Base-by-base conservation (phyloP, 2,329 filamentous ascomycete species). In the Beauveria varroae region DNA sequence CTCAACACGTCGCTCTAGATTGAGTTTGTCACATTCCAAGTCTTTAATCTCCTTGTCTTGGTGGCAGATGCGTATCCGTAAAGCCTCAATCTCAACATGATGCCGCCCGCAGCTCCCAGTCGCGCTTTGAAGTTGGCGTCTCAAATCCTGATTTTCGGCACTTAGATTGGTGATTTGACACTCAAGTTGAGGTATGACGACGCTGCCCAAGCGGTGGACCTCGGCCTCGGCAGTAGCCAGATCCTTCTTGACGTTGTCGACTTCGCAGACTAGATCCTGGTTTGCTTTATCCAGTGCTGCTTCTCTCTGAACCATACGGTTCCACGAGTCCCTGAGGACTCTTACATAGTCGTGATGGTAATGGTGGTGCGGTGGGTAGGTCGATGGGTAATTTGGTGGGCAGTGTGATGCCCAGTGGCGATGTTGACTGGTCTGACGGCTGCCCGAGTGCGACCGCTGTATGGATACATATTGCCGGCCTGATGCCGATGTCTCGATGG, bases 141-240 rank as follows among this genome's bases (percentile, higher is more conserved):
- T 73, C 5, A 80, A 71, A 8, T 71, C 68, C 18, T 71, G 68
- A 64, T 79, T 79, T 37, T 79, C 75, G 18, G 70, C 70, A 3
- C 67, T 64, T 5, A 80, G 72, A 10, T 68, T 64, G 40, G 66
- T 67, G 58, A 77, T 69, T 62, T 76, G 71, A n/a, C 67, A 68
- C 62, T 75, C 70, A 1, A 79, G 71, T 46, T 74, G 67, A 1
- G 73, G 73, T 6, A 76, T 65, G 62, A 72, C 68, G 63, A 69
- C 67, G 26, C 70, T 67, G 28, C 65, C 61, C 5, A 75, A 67
- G 26, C 72, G 69, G 41, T 74, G 71, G 28, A 69, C 67, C 40
- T 78, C 76, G 30, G 68, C 67, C 51, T 77, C 69, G 24, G 73
- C 68, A 4, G 67, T 65, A 18, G 73, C 68, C 16, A 78, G 70